Percentiles rank a stretch among this genome's conserved stretches.
These are phyloP conservation scores for Erythrobasidium yunnanense DNA, from an alignment of 768 basidiomycete genomes.

Conservation along the genomic window DNA sequence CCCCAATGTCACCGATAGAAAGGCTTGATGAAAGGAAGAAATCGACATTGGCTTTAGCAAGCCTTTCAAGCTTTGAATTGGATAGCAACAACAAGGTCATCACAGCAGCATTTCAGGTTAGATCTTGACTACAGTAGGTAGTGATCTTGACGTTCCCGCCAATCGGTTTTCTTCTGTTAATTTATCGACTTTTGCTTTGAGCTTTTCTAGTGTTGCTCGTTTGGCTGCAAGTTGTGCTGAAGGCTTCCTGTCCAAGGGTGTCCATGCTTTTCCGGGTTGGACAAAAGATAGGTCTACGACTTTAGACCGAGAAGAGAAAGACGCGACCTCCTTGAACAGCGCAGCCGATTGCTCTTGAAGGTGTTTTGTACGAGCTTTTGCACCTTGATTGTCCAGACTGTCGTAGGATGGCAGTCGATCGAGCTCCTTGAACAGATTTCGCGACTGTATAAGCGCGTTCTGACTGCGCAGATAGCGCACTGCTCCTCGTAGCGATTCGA, in stretches of 20 bases:
- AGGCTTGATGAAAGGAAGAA: too few species aligned
- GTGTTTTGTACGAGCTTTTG: slow-evolving; percentile 29
- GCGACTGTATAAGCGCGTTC: slow-evolving; percentile 85
- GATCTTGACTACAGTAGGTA: too few species aligned
- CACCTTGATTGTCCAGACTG: neutral
- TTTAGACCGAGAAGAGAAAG: slow-evolving; percentile 66
- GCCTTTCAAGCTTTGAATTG: too few species aligned
- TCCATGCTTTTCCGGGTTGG: slow-evolving; percentile 2
- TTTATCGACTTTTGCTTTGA: slow-evolving; percentile 20
- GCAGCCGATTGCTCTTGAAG: slow-evolving; percentile 72
- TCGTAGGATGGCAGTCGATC: slow-evolving; percentile 57
- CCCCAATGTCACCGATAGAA: too few species aligned
- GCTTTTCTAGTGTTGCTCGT: slow-evolving; percentile 16
- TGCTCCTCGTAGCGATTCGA: slow-evolving; percentile 80
- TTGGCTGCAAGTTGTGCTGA: slow-evolving; percentile 33
- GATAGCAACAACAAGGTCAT: too few species aligned
- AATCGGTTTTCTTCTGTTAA: neutral
- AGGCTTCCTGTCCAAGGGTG: slow-evolving; percentile 24
- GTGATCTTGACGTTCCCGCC: too few species aligned
- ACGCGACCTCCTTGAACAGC: slow-evolving; percentile 78
- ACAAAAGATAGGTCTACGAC: slow-evolving; percentile 61
- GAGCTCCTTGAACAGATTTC: slow-evolving; percentile 75
- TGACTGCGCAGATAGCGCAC: slow-evolving; percentile 86
- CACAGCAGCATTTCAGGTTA: too few species aligned
- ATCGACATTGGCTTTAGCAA: too few species aligned